Evolutionary conservation across 2,329 filamentous ascomycete genomes (phyloP), one percentile per base, ranked within the genome.

Genomic region (Pseudogymnoascus sp.): DNA sequence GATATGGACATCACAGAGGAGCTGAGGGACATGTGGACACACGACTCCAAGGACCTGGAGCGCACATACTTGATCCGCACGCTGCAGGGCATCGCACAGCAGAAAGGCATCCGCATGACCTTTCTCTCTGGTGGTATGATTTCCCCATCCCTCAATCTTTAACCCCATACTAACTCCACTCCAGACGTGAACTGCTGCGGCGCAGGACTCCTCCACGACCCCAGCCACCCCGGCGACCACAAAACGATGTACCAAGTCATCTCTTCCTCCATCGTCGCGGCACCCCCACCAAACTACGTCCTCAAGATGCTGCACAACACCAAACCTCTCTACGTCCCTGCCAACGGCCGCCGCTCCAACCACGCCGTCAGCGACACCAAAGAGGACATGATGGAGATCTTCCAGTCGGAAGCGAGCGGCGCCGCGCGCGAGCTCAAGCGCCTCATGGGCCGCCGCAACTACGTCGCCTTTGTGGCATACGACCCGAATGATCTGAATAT

Each of bases 381-480:
- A 74, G 94, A 99, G 73, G 94, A 99, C 74, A 99, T 99, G 94
- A 95, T 99, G 89, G 94, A 99, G 77, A 95, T 99, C 66, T 99
- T 99, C 81, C 90, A 94, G 68, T 89, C 87, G 6, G 94, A 99
- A 67, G 90, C 94, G 13, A 90, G 86, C 59, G 92, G 94, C n/a
- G 78, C 83, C 34, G 79, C 85, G 0, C 81, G 92, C 52, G 92
- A 96, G 72, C 79, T 92, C 70, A 92, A 92, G 76, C 89, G 92
- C 69, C 81, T 99, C 58, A 99, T 99, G 91, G 90, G 88, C 0
- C 80, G 92, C 39, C 80, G 94, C 61, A 97, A 96, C 71, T 99
- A 97, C 70, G 85, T 92, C 10, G 90, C 92, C 0, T 87, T 95
- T 65, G 87, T 97, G n/a, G 90, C 90, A 0, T 97, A 92, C 71